These are phyloP conservation scores for Metschnikowia rubicola DNA, from an alignment of 805 yeast species.

Conservation along the genomic window DNA sequence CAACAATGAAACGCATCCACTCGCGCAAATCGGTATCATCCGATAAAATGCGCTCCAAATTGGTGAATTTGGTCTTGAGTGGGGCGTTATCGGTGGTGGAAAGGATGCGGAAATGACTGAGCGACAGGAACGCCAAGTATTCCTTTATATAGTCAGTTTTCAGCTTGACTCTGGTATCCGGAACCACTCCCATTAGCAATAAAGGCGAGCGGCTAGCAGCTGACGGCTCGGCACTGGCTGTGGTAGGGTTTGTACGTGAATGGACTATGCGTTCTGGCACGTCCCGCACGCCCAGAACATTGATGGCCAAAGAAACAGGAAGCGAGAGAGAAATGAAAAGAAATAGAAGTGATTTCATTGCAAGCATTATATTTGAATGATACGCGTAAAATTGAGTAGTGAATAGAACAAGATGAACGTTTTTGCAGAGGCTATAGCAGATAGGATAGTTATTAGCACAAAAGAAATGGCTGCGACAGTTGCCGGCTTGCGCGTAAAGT, in stretches of 20 bases:
- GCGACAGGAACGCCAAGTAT: conserved; percentile 19
- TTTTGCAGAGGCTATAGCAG: too few species aligned
- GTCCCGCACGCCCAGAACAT: conserved; percentile 12
- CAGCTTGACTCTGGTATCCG: conserved; percentile 13
- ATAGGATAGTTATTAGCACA: too few species aligned
- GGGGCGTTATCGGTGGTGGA: conserved; percentile 13
- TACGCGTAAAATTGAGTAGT: too few species aligned
- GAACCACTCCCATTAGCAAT: conserved; percentile 6
- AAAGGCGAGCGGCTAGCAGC: conserved; percentile 3
- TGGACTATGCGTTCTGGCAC: conserved; percentile 13
- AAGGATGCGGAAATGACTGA: conserved; percentile 5
- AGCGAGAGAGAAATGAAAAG: conserved; percentile 1
- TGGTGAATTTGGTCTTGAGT: conserved; percentile 25
- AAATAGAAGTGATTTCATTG: background rate
- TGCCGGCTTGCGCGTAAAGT: background rate
- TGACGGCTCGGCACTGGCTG: background rate
- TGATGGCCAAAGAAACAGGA: conserved; percentile 7
- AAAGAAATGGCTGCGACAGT: background rate
- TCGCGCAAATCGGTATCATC: conserved; percentile 23
- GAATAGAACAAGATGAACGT: too few species aligned
- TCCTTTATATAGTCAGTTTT: conserved; percentile 26
- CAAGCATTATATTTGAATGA: too few species aligned
- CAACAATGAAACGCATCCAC: conserved; percentile 25
- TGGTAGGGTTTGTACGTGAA: conserved; percentile 2
- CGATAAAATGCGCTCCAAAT: conserved; percentile 24